phyloP scores from a whole-genome alignment of 352 stramenopile species.

The Globisporangium cylindrosporum region DNA sequence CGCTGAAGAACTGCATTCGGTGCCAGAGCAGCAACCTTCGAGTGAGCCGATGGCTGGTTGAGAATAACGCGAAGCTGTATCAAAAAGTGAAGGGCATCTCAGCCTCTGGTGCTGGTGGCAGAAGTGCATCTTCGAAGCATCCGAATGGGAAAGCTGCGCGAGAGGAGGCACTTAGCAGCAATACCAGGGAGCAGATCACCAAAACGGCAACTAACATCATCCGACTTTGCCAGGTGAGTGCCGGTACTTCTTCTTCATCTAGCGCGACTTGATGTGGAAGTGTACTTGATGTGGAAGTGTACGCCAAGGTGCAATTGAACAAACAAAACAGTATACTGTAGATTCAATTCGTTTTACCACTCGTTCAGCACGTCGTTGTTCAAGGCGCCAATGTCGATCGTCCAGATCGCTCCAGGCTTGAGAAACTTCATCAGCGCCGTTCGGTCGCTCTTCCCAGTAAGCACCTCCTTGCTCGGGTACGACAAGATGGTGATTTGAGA shows the following conservation, averaged over 20 bases:
- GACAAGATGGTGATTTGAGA: slow-evolving; percentile 78
- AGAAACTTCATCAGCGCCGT: slow-evolving; percentile 75
- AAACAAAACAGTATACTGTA: background rate
- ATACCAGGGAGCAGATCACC: slow-evolving; percentile 36
- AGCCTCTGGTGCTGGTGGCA: background rate
- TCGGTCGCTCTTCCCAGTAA: slow-evolving; percentile 60
- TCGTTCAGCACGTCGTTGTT: slow-evolving; percentile 63
- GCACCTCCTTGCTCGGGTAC: slow-evolving; percentile 65
- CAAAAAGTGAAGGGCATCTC: slow-evolving; percentile 23
- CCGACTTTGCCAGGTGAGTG: slow-evolving; percentile 17
- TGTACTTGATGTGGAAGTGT: no score
- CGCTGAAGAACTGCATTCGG: slow-evolving; percentile 55
- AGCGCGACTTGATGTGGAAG: background rate
- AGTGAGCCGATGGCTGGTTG: slow-evolving; percentile 31
- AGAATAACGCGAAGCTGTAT: slow-evolving; percentile 21
- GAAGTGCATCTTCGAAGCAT: background rate
- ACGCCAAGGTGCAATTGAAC: background rate
- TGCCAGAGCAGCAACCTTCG: slow-evolving; percentile 32
- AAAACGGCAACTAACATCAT: slow-evolving; percentile 51
- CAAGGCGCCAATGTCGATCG: slow-evolving; percentile 76
- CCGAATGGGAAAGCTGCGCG: background rate
- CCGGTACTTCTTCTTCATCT: background rate
- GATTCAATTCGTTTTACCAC: slow-evolving; percentile 29
- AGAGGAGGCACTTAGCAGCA: slow-evolving; percentile 6
- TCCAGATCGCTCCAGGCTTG: slow-evolving; percentile 76